These are phyloP conservation scores for Boletus vermiculosoides DNA, from an alignment of 768 basidiomycete species.

Conservation along the genomic window DNA sequence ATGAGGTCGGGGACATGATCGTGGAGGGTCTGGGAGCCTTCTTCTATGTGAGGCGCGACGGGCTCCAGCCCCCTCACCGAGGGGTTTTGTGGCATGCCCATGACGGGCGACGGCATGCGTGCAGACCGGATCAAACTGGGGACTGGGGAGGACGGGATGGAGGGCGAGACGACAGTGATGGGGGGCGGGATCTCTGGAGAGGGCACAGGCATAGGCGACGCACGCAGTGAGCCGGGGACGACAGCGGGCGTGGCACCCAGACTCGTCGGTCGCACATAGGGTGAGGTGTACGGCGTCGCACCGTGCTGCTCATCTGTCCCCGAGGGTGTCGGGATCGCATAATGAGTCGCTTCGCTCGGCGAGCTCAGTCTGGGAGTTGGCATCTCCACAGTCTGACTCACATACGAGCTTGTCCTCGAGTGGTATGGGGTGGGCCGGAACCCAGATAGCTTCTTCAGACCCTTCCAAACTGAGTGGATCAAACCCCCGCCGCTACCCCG, in stretches of 20 bases:
- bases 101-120: background rate
- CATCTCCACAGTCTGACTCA: conserved; percentile 2
- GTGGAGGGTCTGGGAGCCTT: conserved; percentile 22
- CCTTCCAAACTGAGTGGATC: conserved; percentile 32
- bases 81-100: background rate
- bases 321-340: conserved; percentile 13
- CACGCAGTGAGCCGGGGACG: conserved; percentile 1
- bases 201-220: background rate
- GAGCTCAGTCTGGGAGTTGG: background rate
- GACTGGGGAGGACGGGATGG: conserved; percentile 7
- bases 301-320: conserved; percentile 22
- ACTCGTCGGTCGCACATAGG: conserved; percentile 7
- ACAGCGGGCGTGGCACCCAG: background rate
- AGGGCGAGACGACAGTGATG: conserved; percentile 21
- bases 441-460: conserved; percentile 32
- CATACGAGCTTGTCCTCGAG: background rate
- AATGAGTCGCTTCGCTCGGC: conserved; percentile 13
- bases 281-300: conserved; percentile 18
- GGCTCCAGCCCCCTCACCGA: background rate
- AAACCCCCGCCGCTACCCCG: conserved; percentile 15
- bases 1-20: background rate
- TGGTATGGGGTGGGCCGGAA: conserved; percentile 2
- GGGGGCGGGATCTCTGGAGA: background rate
- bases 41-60: background rate
- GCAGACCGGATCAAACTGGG: conserved; percentile 8